These are phyloP conservation scores for Coffea humblotiana DNA, from an alignment of 305 asterid genomes.

Conservation along the genomic window DNA sequence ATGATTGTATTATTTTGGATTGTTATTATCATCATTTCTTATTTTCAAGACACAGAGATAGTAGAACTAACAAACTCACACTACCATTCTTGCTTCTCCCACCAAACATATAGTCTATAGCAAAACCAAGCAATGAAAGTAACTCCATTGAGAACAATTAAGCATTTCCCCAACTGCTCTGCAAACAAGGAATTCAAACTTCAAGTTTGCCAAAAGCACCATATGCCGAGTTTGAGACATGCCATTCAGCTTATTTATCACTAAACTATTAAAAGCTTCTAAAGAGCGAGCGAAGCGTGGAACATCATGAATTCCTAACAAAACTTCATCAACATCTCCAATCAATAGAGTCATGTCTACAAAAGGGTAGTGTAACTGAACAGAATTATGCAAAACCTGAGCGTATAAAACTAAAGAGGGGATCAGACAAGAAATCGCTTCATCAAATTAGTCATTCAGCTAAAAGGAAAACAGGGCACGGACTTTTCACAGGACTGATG, in stretches of 20 bases:
- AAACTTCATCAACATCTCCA: not conserved
- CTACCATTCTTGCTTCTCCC: not conserved
- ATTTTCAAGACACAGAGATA: not conserved
- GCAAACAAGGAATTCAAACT: not conserved
- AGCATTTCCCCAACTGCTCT: not conserved
- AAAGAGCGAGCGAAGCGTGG: not conserved
- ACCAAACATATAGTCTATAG: not conserved
- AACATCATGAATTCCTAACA: conserved; percentile 5
- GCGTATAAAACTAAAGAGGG: not conserved
- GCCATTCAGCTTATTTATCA: not conserved
- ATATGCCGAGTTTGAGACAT: not conserved
- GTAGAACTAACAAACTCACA: not conserved
- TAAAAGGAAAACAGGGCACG: not conserved
- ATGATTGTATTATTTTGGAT: too few species aligned
- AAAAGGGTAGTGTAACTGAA: not conserved
- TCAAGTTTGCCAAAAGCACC: not conserved
- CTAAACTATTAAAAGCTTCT: not conserved
- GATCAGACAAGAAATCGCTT: not conserved
- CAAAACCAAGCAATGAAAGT: not conserved
- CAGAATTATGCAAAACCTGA: not conserved
- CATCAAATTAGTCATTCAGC: not conserved
- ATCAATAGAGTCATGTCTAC: not conserved
- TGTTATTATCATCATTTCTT: too few species aligned
- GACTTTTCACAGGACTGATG: not conserved
- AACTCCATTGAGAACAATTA: not conserved